These are phyloP conservation scores for Lagenidium sp. DNA, from an alignment of 352 stramenopile species.

Conservation along the genomic window DNA sequence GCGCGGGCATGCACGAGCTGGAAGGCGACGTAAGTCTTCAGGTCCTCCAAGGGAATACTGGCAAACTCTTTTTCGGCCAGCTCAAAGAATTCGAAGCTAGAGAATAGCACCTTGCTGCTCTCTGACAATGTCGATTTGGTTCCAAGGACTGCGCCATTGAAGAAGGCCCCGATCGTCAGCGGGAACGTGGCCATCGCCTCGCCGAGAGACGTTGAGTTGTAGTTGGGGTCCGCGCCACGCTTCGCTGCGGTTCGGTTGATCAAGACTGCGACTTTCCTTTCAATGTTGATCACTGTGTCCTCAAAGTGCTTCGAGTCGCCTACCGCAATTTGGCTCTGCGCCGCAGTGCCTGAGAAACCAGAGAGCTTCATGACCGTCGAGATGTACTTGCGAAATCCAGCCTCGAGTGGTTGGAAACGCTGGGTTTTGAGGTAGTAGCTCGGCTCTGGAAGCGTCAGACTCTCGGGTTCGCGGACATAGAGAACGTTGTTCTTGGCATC, in stretches of 20 bases:
- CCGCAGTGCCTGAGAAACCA: neutral
- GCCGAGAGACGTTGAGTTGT: constrained; percentile 70
- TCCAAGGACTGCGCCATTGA: constrained; percentile 20
- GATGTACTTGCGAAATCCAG: neutral
- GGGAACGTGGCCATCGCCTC: constrained; percentile 17
- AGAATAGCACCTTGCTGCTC: constrained; percentile 22
- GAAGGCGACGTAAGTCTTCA: constrained; percentile 43
- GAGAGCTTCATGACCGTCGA: neutral
- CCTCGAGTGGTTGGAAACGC: neutral
- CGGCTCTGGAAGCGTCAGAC: neutral
- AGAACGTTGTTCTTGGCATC: constrained; percentile 1
- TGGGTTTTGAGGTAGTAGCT: neutral
- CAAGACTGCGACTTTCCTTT: constrained; percentile 32
- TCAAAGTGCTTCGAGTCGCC: neutral
- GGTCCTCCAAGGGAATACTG: constrained; percentile 19
- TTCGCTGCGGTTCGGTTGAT: constrained; percentile 26
- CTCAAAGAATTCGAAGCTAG: constrained; percentile 35
- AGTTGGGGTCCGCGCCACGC: constrained; percentile 42
- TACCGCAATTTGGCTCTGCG: neutral
- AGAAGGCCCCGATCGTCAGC: constrained; percentile 18
- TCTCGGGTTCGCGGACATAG: neutral
- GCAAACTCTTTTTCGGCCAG: constrained; percentile 25
- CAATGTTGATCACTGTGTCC: constrained; percentile 42
- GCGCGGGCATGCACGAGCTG: constrained; percentile 25
- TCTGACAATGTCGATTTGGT: constrained; percentile 20